Percentiles rank a stretch among this genome's conserved stretches.
Evolutionary conservation across 2,329 filamentous ascomycete genomes (phyloP).

Genomic region (Madurella mycetomatis): DNA sequence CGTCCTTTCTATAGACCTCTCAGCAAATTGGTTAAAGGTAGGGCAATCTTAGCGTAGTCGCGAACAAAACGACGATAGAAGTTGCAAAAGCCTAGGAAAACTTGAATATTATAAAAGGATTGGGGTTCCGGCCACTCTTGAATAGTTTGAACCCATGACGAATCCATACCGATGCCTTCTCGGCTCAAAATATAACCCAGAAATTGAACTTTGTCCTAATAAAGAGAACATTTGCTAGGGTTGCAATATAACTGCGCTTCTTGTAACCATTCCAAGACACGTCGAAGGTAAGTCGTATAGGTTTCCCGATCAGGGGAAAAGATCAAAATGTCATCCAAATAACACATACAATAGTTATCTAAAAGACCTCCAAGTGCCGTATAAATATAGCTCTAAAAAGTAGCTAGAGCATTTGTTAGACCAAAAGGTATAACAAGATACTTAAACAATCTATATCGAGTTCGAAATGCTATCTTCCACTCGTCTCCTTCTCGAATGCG

Average conservation of each 20-base stretch:
- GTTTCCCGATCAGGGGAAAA: neutral
- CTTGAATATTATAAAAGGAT: neutral
- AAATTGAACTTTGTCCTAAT: neutral
- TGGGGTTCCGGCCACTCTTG: neutral
- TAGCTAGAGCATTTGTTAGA: neutral
- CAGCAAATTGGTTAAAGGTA: neutral
- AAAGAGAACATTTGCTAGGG: neutral
- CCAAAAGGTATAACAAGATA: no score
- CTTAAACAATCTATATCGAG: neutral
- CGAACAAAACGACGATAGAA: neutral
- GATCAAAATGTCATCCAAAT: neutral
- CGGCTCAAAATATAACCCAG: neutral
- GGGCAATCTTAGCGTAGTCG: neutral
- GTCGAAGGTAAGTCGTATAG: neutral
- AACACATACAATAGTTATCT: neutral
- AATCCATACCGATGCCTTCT: neutral
- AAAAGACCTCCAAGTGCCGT: neutral
- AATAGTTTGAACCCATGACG: neutral
- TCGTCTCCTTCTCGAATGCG: neutral
- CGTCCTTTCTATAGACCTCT: neutral
- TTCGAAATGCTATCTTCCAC: neutral
- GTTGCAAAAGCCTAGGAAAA: neutral
- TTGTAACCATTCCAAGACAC: neutral
- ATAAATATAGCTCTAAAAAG: constrained; percentile 1
- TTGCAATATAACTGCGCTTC: neutral